Base-by-base conservation (phyloP, 768 basidiomycete species). In the Pluteus cervinus region DNA sequence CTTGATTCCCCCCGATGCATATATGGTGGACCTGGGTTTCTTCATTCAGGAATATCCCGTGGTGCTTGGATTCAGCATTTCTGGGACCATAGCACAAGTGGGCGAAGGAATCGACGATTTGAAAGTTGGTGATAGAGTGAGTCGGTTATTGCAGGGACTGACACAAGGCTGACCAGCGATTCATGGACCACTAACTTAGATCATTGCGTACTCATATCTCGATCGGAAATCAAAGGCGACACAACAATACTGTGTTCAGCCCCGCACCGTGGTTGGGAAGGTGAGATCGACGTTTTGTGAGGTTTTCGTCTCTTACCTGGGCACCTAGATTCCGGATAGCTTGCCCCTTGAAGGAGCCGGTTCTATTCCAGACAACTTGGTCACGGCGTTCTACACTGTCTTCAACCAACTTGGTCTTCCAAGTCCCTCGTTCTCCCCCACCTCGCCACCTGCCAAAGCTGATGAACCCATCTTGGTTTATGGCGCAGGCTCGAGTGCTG, bases 331-430 rank as follows among this genome's bases (percentile, higher is more conserved):
- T 14, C 26, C 26, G 14, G 26, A 28, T 28, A 28, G 26, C 26
- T 14, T 28, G 9, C 22, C 7, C 37, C 60, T 20, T 63, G 62
- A 41, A 9, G 57, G 48, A 14, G 68, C 66, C 0, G 62, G 51
- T 1, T 63, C 63, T 2, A 54, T 68, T 33, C 65, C 69, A 2
- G 66, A 69, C 44, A 65, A 67, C 41, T 63, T 66, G 32, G 47
- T 68, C 29, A 65, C 61, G 3, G 57, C 64, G 4, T 68, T 61
- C 42, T 58, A 53, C 43, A 60, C 64, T 1, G 42, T 69, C 21
- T 65, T 65, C 43, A 56, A 55, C 36, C 53, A 60, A 22, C 48
- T 72, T n/a, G 39, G 41, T 2, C 48, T 67, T 5, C 63, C 65
- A 14, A 14, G 51, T n/a, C n/a, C n/a, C n/a, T n/a, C n/a, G n/a